Evolutionary conservation across 2,329 filamentous ascomycete genomes (phyloP).

Genomic region (Penicillium sp.): DNA sequence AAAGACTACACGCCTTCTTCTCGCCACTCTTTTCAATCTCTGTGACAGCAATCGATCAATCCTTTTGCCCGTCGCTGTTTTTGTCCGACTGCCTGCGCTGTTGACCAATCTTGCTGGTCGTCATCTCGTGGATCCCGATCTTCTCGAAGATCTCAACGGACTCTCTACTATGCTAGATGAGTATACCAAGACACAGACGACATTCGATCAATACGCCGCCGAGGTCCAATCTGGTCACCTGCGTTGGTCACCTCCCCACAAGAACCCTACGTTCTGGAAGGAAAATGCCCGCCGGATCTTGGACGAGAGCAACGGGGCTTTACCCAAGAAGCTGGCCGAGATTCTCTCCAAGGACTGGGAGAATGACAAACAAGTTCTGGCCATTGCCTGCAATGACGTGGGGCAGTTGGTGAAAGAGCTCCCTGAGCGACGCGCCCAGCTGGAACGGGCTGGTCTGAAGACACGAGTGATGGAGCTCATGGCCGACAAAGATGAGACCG

Average conservation of each 20-base stretch:
- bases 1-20: conserved; percentile 87
- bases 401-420: conserved; percentile 84
- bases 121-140: conserved; percentile 45
- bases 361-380: conserved; percentile 77
- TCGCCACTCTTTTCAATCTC: conserved; percentile 85
- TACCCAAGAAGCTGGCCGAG: conserved; percentile 75
- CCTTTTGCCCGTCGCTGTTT: conserved; percentile 74
- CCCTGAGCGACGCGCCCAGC: conserved; percentile 69
- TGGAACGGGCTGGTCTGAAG: conserved; percentile 83
- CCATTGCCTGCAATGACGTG: conserved; percentile 88
- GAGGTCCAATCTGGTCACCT: conserved; percentile 82
- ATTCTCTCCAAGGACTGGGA: conserved; percentile 80
- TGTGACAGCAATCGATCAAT: conserved; percentile 64
- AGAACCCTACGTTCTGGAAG: conserved; percentile 80
- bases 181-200: conserved; percentile 66
- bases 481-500: conserved; percentile 79
- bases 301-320: conserved; percentile 71
- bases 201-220: conserved; percentile 65
- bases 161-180: conserved; percentile 70
- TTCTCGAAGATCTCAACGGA: conserved; percentile 44
- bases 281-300: conserved; percentile 85
- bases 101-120: conserved; percentile 53
- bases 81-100: conserved; percentile 68
- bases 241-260: conserved; percentile 87
- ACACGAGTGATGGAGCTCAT: conserved; percentile 87